Evolutionary conservation across 179 eudicot genomes (phyloP).

Genomic region (Corrigiola litoralis): DNA sequence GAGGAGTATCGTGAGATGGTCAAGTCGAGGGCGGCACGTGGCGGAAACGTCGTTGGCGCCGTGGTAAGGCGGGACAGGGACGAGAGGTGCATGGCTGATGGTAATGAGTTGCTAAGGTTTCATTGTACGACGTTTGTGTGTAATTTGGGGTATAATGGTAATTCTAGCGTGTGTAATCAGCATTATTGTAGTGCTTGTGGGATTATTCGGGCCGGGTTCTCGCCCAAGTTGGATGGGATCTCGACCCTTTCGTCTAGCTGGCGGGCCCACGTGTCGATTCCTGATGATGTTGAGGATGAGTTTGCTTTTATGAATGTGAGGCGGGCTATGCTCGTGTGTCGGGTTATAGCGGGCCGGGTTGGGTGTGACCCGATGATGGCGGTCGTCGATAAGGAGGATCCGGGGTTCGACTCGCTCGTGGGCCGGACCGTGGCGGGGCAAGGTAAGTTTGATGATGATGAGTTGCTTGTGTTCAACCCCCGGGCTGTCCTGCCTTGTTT

Average conservation of each 20-base stretch:
- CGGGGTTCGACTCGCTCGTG: conserved; percentile 61
- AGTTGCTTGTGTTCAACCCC: conserved; percentile 67
- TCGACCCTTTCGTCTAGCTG: conserved; percentile 65
- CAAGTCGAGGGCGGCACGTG: conserved; percentile 41
- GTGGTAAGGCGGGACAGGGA: conserved; percentile 34
- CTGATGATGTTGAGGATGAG: conserved; percentile 76
- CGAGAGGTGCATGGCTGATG: conserved; percentile 79
- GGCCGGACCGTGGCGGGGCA: conserved; percentile 25
- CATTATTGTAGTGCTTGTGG: conserved; percentile 78
- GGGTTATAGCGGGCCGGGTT: conserved; percentile 86
- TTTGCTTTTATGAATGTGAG: conserved; percentile 68
- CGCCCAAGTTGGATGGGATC: conserved; percentile 72
- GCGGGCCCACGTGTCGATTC: conserved; percentile 71
- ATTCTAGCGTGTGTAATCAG: conserved; percentile 50
- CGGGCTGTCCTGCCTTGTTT: conserved; percentile 87
- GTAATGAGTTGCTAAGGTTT: conserved; percentile 74
- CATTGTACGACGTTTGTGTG: conserved; percentile 68
- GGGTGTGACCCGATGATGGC: conserved; percentile 47
- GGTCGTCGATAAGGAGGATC: conserved; percentile 45
- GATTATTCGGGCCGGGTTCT: conserved; percentile 68
- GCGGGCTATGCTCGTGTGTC: conserved; percentile 73
- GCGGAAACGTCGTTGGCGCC: conserved; percentile 6
- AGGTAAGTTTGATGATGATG: conserved; percentile 52
- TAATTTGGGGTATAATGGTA: conserved; percentile 64
- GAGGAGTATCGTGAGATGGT: conserved; percentile 72